Conservation (phyloP, 305 asterid species). For the Solanum hybrid region DNA sequence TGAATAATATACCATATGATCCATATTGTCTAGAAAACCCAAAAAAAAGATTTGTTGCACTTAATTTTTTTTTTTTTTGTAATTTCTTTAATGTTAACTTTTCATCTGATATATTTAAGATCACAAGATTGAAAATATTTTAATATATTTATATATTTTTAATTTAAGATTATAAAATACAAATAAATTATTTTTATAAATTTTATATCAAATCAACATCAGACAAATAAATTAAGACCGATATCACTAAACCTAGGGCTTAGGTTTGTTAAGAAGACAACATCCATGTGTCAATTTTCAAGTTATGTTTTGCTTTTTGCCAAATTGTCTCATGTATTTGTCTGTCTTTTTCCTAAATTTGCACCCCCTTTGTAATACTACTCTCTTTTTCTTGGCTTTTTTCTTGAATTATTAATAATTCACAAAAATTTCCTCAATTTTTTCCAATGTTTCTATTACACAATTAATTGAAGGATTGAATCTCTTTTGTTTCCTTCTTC, state of each 20-base stretch:
- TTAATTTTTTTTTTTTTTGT: too few relatives aligned
- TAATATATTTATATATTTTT: background rate
- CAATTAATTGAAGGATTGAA: background rate
- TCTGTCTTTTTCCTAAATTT: background rate
- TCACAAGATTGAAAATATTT: accelerated
- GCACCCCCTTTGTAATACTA: background rate
- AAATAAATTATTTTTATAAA: background rate
- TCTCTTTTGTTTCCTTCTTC: background rate
- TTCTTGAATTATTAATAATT: background rate
- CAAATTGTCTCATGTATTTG: background rate
- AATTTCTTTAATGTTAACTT: too few relatives aligned
- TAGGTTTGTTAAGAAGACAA: background rate
- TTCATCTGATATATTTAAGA: too few relatives aligned
- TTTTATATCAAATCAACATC: background rate
- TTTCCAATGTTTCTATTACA: background rate
- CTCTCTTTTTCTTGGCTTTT: background rate
- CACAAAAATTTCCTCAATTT: background rate
- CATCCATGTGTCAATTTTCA: background rate
- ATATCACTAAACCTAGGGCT: background rate
- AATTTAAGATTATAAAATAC: background rate
- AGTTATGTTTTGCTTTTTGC: background rate
- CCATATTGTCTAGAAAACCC: background rate
- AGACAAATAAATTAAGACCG: background rate
- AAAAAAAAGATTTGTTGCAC: background rate
- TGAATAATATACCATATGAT: background rate